Evolutionary conservation across 768 basidiomycete genomes (phyloP).

Genomic region (Tubosaeta sp.): DNA sequence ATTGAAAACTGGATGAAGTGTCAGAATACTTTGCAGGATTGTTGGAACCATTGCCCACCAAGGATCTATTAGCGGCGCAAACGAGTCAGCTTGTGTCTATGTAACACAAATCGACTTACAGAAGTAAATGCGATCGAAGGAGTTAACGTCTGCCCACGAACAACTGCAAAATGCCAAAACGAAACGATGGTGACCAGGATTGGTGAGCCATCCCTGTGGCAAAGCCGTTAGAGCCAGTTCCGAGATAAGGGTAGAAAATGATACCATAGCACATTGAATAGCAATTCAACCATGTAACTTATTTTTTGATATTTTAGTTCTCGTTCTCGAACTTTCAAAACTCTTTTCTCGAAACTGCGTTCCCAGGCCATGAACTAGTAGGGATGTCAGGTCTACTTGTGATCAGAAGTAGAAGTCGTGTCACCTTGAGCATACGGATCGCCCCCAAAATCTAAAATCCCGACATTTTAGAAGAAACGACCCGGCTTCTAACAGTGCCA

Average conservation of each 20-base stretch:
- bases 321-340: constrained; percentile 68
- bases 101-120: constrained; percentile 28
- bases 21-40: constrained; percentile 1
- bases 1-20: constrained; percentile 55
- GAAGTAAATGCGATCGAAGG: constrained; percentile 84
- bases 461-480: neutral
- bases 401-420: neutral
- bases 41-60: constrained; percentile 25
- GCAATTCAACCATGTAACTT: constrained; percentile 83
- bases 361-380: constrained; percentile 91
- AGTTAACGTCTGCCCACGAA: constrained; percentile 63
- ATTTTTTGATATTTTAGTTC: constrained; percentile 82
- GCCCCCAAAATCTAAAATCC: constrained; percentile 62
- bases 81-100: neutral
- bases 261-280: constrained; percentile 56
- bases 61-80: constrained; percentile 32
- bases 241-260: neutral
- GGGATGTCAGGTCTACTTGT: neutral
- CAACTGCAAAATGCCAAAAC: constrained; percentile 70
- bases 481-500: neutral
- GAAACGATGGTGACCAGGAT: constrained; percentile 58
- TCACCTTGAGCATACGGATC: constrained; percentile 83
- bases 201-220: constrained; percentile 41
- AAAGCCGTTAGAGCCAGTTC: neutral
- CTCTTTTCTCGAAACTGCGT: constrained; percentile 76